Base-by-base conservation (phyloP, 495 filamentous ascomycete species). In the Hypomontagnella submonticulosa region DNA sequence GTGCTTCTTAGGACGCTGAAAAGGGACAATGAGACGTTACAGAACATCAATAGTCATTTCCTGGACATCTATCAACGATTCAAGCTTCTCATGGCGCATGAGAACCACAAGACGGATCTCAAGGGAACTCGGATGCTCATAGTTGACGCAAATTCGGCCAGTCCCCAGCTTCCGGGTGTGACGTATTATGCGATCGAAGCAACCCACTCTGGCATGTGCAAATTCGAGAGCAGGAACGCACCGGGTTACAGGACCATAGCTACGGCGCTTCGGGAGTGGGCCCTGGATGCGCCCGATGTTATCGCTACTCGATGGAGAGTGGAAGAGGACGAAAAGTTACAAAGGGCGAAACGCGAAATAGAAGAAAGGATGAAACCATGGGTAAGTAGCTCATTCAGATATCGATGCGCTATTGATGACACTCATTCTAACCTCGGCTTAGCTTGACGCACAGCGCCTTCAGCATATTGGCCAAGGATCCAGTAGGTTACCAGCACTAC, bases 181-280 rank as follows among this genome's bases (percentile, higher is more conserved):
- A 87, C 87, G 54, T 87, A 89, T 44, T 91, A 88, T 67, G 89
- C 89, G 11, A 92, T 96, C 44, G 89, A 93, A 65, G 88, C 90
- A 1, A 88, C 86, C n/a, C 92, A 96, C 72, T 89, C 88, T n/a
- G 82, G 85, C 34, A 95, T 96, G 90, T 92, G 88, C 80, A 95
- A 92, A 69, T 96, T 95, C 62, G 88, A 90, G 30, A 87, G 85
- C 63, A 83, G 86, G 16, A 85, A 80, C 56, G 82, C 91, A 0
- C 88, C 92, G 0, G 92, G 92, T 1, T 96, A 88, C 66, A 83
- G 87, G 41, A 87, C 88, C 13, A 82, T 96, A 11, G 87, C 88
- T 1, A 90, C 88, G 32, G 88, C 88, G 0, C 77, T 96, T 10
- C 80, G 86, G 37, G 84, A 90, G 15, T 96, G 91, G 80, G 84